These are phyloP conservation scores for Kazachstania psychrophila DNA, from an alignment of 805 yeast genomes.

Conservation along the genomic window DNA sequence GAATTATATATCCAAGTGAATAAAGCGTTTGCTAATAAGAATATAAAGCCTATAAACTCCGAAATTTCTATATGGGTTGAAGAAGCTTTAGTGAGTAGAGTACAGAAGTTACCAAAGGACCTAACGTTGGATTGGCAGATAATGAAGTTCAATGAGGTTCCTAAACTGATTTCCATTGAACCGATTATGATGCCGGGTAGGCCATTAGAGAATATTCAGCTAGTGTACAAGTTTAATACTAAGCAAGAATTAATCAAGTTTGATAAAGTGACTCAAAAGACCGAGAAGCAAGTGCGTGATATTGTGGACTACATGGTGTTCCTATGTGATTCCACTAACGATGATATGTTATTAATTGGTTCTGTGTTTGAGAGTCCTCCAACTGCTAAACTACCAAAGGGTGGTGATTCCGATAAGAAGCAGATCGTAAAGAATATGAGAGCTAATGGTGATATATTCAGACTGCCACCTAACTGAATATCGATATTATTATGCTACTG, in stretches of 20 bases:
- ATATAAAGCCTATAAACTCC: constrained; percentile 39
- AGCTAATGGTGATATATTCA: constrained; percentile 26
- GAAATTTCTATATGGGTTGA: constrained; percentile 54
- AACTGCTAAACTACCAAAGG: constrained; percentile 30
- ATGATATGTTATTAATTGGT: constrained; percentile 53
- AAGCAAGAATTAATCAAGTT: constrained; percentile 47
- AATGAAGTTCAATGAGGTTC: constrained; percentile 56
- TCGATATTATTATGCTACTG: too few species aligned
- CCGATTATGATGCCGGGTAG: constrained; percentile 52
- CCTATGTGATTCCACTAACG: constrained; percentile 50
- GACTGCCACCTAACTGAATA: constrained; percentile 9
- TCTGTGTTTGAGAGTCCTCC: constrained; percentile 54
- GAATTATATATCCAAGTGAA: constrained; percentile 71
- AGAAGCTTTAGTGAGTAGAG: constrained; percentile 46
- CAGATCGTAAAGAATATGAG: constrained; percentile 25
- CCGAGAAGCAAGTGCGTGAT: constrained; percentile 41
- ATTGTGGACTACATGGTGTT: constrained; percentile 54
- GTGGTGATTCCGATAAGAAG: constrained; percentile 17
- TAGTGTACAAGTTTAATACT: constrained; percentile 55
- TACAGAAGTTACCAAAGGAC: constrained; percentile 46
- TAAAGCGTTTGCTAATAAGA: constrained; percentile 61
- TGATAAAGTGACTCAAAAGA: constrained; percentile 36
- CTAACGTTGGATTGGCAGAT: constrained; percentile 68
- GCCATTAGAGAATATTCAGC: constrained; percentile 47
- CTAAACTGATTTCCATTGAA: constrained; percentile 64